Base-by-base conservation (phyloP, 768 basidiomycete species). In the Suillus sp. region DNA sequence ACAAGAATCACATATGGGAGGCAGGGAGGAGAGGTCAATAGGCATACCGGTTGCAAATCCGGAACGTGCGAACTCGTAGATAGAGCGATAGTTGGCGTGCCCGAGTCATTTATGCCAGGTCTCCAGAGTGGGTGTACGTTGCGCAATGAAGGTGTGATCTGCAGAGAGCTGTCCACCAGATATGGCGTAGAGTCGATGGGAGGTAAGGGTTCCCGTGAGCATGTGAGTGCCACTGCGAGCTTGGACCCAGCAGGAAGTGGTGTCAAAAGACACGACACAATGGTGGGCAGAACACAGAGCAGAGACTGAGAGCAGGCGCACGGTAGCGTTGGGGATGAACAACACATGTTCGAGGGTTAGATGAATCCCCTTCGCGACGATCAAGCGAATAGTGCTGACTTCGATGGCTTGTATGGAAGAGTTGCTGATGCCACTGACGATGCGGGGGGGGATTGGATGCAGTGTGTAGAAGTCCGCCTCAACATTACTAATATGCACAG, bases 101-200 rank as follows among this genome's bases (percentile, higher is more conserved):
- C 74, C 71, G 7, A 77, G 69, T 40, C 63, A 64, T 51, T 56
- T 58, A 60, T 75, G 74, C 75, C 73, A 75, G 6, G 71, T 71
- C 25, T 70, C 64, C 1, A 75, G 45, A 27, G 63, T 60, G 5
- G 67, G 54, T 0, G 51, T 13, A 25, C 54, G 50, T 11, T 60
- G 61, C 3, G 64, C 53, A 16, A 66, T 6, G 55, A 71, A 56
- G 2, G 71, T 65, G 11, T 68, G 70, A 0, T 72, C 68, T 9
- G 65, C 59, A 4, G 42, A 20, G 10, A 64, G n/a, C 2, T 50
- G 25, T 11, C 61, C 47, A 0, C 42, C 22, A n/a, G 42, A 42
- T 2, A 62, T 10, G 11, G 22, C 50, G 13, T 37, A 13, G 11
- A 37, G 37, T 0, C 13, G 10, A 0, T 3, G 37, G 13, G 37